phyloP scores from a whole-genome alignment of 2,329 filamentous ascomycete genomes.

The Hirsutella minnesotensis region DNA sequence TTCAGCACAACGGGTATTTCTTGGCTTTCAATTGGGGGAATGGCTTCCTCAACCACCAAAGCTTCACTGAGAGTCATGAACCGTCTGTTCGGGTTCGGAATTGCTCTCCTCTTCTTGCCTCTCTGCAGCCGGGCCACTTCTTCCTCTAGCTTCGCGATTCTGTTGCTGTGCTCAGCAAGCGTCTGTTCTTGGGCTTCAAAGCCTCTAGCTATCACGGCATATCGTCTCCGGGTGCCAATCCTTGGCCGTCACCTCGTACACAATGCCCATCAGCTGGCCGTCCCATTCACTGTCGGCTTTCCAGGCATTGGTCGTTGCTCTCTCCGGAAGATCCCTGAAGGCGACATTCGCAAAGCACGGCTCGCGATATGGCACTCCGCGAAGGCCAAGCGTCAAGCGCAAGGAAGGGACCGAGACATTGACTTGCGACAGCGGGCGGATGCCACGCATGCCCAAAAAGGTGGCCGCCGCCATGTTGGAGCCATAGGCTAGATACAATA shows the following conservation, averaged over 20 bases:
- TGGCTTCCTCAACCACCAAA: no score
- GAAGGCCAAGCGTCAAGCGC: constrained; percentile 70
- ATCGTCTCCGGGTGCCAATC: no score
- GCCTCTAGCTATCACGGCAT: no score
- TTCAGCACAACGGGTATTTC: no score
- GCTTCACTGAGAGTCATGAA: no score
- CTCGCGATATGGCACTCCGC: constrained; percentile 75
- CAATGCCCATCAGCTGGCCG: constrained; percentile 79
- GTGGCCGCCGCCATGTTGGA: constrained; percentile 76
- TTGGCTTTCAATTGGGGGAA: no score
- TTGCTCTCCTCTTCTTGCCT: no score
- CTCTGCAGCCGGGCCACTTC: no score
- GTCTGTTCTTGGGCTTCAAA: no score
- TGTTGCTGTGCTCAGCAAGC: no score
- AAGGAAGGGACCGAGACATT: constrained; percentile 75
- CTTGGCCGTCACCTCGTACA: constrained; percentile 78
- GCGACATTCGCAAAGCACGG: constrained; percentile 85
- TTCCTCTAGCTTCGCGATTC: no score
- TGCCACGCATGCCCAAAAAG: constrained; percentile 66
- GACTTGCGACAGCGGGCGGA: constrained; percentile 67
- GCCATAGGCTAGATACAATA: constrained; percentile 81
- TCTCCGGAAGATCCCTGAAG: constrained; percentile 40
- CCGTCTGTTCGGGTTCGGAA: no score
- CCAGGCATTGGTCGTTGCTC: constrained; percentile 13
- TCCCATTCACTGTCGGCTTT: constrained; percentile 40